Evolutionary conservation across 73 alveolate species (phyloP).

Genomic region (Stentor roeselii): DNA sequence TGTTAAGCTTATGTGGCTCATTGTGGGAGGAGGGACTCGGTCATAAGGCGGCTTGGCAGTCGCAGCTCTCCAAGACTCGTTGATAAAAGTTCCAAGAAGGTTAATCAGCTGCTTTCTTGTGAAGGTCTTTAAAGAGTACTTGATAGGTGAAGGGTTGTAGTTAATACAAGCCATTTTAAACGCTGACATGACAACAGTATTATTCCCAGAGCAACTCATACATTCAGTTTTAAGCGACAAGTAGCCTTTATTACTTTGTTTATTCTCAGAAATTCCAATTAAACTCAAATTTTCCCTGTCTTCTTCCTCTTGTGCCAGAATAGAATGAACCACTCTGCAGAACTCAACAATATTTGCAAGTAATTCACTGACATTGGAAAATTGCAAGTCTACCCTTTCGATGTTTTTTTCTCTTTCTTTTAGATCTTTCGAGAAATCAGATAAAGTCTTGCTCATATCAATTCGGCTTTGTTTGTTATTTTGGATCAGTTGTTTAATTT

Average conservation of each 20-base stretch:
- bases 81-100: background rate
- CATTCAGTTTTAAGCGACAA: conserved; percentile 32
- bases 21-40: background rate
- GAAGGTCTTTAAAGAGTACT: background rate
- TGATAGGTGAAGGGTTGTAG: conserved; percentile 43
- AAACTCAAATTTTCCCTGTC: background rate
- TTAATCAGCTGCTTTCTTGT: background rate
- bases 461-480: background rate
- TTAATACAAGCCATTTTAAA: conserved; percentile 66
- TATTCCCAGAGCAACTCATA: conserved; percentile 52
- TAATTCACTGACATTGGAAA: background rate
- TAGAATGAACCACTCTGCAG: background rate
- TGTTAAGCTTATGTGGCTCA: background rate
- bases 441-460: background rate
- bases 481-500: background rate
- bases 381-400: background rate
- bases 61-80: conserved; percentile 11
- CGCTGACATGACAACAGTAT: conserved; percentile 31
- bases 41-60: background rate
- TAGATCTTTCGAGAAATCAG: background rate
- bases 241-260: background rate
- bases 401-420: background rate
- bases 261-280: background rate
- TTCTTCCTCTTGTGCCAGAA: conserved; percentile 11
- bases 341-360: background rate